These are phyloP conservation scores for Ophiocordyceps australis DNA, from an alignment of 2,329 filamentous ascomycete species.

Conservation along the genomic window DNA sequence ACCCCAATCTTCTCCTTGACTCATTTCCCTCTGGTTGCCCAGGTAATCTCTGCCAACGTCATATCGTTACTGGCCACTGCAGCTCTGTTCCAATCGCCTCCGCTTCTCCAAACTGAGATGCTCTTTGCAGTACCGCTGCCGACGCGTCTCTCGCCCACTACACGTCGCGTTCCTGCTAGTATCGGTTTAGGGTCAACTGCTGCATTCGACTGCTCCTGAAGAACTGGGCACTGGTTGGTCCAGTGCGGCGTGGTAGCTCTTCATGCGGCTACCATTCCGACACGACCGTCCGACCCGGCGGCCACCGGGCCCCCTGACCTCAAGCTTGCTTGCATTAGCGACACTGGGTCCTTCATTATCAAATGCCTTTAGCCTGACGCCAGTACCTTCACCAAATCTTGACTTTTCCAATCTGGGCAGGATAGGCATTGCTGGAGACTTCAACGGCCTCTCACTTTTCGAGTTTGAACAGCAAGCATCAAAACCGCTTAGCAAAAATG, in stretches of 20 bases:
- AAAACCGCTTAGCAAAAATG: conserved; percentile 48
- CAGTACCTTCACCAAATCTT: conserved; percentile 52
- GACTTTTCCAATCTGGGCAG: conserved; percentile 64
- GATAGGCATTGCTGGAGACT: conserved; percentile 76
- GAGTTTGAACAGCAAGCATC: conserved; percentile 68
- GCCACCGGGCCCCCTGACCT: conserved; percentile 10
- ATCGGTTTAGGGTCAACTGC: no score
- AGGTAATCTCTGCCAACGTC: no score
- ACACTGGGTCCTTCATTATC: conserved; percentile 22
- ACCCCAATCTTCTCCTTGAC: no score
- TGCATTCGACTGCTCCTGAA: no score
- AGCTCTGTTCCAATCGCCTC: no score
- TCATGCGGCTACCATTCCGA: conserved; percentile 30
- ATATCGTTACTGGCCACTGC: no score
- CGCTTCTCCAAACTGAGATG: no score
- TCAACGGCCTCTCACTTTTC: conserved; percentile 80
- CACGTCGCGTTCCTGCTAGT: background rate
- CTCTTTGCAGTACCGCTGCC: conserved; percentile 1
- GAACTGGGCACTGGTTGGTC: no score
- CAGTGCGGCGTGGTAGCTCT: conserved; percentile 10
- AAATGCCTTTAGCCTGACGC: conserved; percentile 37
- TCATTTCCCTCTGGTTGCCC: no score
- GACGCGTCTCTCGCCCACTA: background rate
- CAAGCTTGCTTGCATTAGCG: conserved; percentile 19
- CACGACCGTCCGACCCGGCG: conserved; percentile 22